phyloP scores from a whole-genome alignment of 805 yeast genomes.

The Phaffomyces antillensis region DNA sequence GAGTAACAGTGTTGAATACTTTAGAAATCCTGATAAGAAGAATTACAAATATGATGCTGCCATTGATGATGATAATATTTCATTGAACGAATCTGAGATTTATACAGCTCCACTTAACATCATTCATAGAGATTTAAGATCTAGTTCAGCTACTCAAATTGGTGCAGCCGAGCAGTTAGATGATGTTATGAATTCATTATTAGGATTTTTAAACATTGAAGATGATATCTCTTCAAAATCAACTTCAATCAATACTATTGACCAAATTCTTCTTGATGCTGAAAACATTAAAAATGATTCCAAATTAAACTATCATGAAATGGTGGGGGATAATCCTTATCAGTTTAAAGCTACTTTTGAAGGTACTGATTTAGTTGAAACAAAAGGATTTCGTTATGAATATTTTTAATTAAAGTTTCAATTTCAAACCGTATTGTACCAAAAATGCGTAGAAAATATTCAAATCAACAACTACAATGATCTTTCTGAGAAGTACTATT shows the following conservation, averaged over 20 bases:
- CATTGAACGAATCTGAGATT: neutral
- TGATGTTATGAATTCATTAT: neutral
- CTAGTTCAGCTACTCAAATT: neutral
- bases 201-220: neutral
- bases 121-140: neutral
- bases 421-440: too few species aligned
- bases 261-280: neutral
- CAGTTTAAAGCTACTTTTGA: neutral
- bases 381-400: neutral
- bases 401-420: neutral
- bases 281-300: neutral
- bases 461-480: neutral
- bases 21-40: too few species aligned
- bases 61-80: slow-evolving; percentile 1
- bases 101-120: too few species aligned
- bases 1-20: too few species aligned
- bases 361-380: neutral
- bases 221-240: neutral
- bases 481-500: neutral
- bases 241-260: neutral
- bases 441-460: too few species aligned
- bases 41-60: neutral
- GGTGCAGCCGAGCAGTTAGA: neutral
- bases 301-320: neutral
- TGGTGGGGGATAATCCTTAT: neutral